A percentile compares a stretch with the other conserved stretches of the same genome.
These are phyloP conservation scores for Debaryomyces fabryi DNA, from an alignment of 1,139 yeast species.

Conservation along the genomic window DNA sequence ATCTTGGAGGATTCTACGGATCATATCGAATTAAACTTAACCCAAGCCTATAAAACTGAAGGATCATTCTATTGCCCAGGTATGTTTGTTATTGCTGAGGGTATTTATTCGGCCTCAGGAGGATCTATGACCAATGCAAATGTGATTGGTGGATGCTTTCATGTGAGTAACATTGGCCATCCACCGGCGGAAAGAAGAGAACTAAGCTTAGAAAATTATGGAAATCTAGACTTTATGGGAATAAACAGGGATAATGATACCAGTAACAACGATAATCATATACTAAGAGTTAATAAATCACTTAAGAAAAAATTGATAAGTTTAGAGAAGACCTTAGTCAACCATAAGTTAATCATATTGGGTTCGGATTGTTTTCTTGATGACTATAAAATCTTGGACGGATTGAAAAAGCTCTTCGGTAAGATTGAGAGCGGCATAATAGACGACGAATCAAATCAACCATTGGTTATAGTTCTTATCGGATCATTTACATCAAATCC, in stretches of 20 bases:
- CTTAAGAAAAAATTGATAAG: conserved; percentile 56
- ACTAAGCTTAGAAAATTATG: conserved; percentile 66
- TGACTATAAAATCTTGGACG: conserved; percentile 57
- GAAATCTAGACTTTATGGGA: conserved; percentile 79
- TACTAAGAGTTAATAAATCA: conserved; percentile 58
- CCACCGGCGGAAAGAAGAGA: conserved; percentile 87
- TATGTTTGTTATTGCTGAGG: conserved; percentile 79
- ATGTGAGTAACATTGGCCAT: conserved; percentile 77
- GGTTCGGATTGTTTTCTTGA: conserved; percentile 79
- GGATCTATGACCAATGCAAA: conserved; percentile 33
- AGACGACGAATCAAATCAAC: conserved; percentile 42
- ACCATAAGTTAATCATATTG: conserved; percentile 64
- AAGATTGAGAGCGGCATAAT: conserved; percentile 47
- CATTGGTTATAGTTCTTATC: conserved; percentile 51
- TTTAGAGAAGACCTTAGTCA: conserved; percentile 56
- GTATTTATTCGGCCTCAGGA: conserved; percentile 73
- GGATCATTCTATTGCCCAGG: conserved; percentile 81
- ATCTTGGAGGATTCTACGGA: conserved; percentile 84
- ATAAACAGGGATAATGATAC: conserved; percentile 47
- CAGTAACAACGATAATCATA: conserved; percentile 28
- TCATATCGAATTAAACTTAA: conserved; percentile 67
- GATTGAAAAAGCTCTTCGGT: conserved; percentile 59
- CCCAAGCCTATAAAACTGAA: conserved; percentile 63
- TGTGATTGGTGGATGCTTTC: conserved; percentile 55
- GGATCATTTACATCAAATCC: conserved; percentile 73